Percentiles rank a stretch among this genome's conserved stretches.
Conservation (phyloP, 352 stramenopile genomes). For the Phytophthora hibernalis region DNA sequence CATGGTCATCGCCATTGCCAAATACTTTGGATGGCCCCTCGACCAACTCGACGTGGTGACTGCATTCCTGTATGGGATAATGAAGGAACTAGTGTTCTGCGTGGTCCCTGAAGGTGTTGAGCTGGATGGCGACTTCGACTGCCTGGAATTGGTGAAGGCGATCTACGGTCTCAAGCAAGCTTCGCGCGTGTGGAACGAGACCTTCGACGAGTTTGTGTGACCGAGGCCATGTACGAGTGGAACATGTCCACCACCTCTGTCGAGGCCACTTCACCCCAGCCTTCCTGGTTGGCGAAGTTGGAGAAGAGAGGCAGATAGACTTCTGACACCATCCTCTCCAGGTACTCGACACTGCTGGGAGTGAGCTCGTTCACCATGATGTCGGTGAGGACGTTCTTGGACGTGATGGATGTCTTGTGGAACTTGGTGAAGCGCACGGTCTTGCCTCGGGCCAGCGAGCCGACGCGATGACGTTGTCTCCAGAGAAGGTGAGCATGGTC, state of each 20-base stretch:
- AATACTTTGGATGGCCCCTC: too few species aligned
- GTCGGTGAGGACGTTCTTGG: conserved; percentile 88
- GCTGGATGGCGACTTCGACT: too few species aligned
- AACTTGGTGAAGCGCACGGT: conserved; percentile 94
- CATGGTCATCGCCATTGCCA: too few species aligned
- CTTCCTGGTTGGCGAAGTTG: conserved; percentile 95
- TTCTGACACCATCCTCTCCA: conserved; percentile 95
- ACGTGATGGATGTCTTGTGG: conserved; percentile 78
- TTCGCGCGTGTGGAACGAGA: too few species aligned
- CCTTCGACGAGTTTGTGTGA: too few species aligned
- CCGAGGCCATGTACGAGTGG: conserved; percentile 96
- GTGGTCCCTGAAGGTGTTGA: too few species aligned
- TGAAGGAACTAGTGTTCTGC: too few species aligned
- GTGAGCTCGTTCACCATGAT: conserved; percentile 90
- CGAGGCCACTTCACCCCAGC: conserved; percentile 96
- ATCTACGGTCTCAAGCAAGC: too few species aligned
- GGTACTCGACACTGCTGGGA: conserved; percentile 93
- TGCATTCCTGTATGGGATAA: too few species aligned
- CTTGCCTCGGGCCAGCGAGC: conserved; percentile 87
- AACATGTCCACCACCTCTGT: conserved; percentile 98
- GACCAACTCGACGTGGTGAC: too few species aligned
- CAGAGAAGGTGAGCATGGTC: conserved; percentile 90
- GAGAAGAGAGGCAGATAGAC: conserved; percentile 96
- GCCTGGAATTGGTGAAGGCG: too few species aligned
- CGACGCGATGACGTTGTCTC: conserved; percentile 86